Evolutionary conservation across 2,329 filamentous ascomycete genomes (phyloP).

Genomic region (Raffaelea ambrosiae): DNA sequence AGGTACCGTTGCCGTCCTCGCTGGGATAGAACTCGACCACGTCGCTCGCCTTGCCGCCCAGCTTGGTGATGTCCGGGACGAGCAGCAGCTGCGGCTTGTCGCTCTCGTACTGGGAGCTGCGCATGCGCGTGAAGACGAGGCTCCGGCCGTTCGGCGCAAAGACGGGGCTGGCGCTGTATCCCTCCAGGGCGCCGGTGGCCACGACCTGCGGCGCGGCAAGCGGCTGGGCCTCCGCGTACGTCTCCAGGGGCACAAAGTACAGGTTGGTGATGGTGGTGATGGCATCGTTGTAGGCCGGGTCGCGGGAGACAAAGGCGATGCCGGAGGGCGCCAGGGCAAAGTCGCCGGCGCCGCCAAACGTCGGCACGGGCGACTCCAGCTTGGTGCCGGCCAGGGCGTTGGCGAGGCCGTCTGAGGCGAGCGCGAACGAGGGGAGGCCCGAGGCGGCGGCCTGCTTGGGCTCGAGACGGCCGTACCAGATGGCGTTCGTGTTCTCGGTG

Average conservation of each 20-base stretch:
- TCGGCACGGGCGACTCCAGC: conserved; percentile 60
- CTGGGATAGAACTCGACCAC: conserved; percentile 56
- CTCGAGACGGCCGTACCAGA: conserved; percentile 63
- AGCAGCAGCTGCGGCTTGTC: conserved; percentile 66
- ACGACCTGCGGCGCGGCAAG: conserved; percentile 26
- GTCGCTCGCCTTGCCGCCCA: conserved; percentile 29
- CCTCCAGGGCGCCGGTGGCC: conserved; percentile 42
- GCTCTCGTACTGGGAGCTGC: conserved; percentile 66
- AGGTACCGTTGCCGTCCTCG: conserved; percentile 52
- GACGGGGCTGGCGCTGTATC: conserved; percentile 57
- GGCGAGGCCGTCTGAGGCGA: conserved; percentile 37
- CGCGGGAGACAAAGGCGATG: conserved; percentile 67
- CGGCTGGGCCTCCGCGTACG: conserved; percentile 47
- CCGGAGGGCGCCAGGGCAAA: conserved; percentile 64
- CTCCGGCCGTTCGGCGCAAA: conserved; percentile 67
- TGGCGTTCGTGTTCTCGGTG: conserved; percentile 57
- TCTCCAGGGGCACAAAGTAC: conserved; percentile 63
- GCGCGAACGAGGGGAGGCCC: conserved; percentile 11
- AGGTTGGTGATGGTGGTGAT: conserved; percentile 75
- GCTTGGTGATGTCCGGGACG: conserved; percentile 49
- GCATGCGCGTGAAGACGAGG: conserved; percentile 74
- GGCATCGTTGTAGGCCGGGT: conserved; percentile 61
- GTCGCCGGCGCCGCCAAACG: conserved; percentile 72
- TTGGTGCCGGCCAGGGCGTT: conserved; percentile 56
- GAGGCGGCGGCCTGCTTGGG: conserved; percentile 18